Evolutionary conservation across 768 basidiomycete genomes (phyloP), one percentile per base, ranked within the genome.

Genomic region (Lactifluus rugatus): DNA sequence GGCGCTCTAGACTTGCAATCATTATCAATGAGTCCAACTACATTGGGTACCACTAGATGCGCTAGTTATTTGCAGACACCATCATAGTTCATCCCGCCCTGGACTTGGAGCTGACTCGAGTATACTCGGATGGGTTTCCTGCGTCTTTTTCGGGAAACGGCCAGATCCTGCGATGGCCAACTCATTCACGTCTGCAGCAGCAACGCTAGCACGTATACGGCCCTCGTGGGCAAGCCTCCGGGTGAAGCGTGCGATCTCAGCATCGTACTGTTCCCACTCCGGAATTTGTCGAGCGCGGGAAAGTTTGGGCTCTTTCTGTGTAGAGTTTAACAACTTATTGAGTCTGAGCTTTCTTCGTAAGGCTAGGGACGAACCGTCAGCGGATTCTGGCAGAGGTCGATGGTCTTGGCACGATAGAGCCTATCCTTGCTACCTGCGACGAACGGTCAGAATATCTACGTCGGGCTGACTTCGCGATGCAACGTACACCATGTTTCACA

Each of bases 401-500:
- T 95, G 7, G 89, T 91, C 72, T 90, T 91, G 1, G 85, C 87
- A 34, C 83, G 79, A 66, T 89, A 73, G 0, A 93, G 71, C 41
- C 90, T 77, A 65, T 92, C 88, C 69, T 89, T 90, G 76, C 86
- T 89, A 66, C 85, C 86, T 88, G 63, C 58, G 57, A 28, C 56
- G 37, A 16, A 34, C 2, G 19, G 21, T 36, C 19, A 36, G 28
- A 5, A 16, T 36, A 44, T 61, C 19, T 63, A 54, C 41, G 25
- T 36, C 16, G 10, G 25, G 3, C 10, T 41, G 48, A 23, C 9
- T 34, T 13, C 8, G 26, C 19, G 17, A 32, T 32, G 21, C 39
- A 39, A 75, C 84, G 60, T 81, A 83, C 96, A 99, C 96, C 96
- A 98, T 0, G 95, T 98, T 76, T 98, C 95, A 69, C 95, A 98